Evolutionary conservation across 192 early-diverging fungal genomes (phyloP), one percentile per base, ranked within the genome.

Genomic region (Coemansia sp.): DNA sequence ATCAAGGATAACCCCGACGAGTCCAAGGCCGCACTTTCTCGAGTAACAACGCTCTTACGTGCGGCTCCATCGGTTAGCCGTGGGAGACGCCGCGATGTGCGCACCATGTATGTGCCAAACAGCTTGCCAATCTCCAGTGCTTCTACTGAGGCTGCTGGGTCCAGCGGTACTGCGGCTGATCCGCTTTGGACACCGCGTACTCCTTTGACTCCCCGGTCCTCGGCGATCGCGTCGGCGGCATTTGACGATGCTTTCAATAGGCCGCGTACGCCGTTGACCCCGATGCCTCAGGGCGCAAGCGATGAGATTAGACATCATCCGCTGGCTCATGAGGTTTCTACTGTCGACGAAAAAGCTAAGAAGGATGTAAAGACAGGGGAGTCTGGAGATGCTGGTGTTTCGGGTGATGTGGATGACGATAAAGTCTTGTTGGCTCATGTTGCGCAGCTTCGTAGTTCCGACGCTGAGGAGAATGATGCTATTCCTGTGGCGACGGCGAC

Each of bases 1-100:
- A 74, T 74, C 56, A 43, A 55, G 43, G 71, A 74, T 19, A 74
- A 74, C 32, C 71, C 71, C 1, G 71, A 74, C 32, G 71, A 74
- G 30, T 67, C 64, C 28, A 67, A 53, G 34, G 71, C 71, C 0
- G 71, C 71, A 20, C 41, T 74, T 23, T 51, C 64, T 9, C 45
- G 71, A 3, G 71, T 74, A 17, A 46, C 71, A 1, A 74, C 71
- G 28, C 48, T 74, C 46, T 44, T 74, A 29, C 53, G 71, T 14
- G 50, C 63, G 0, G 71, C 64, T 1, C 71, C 71, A 9, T 34
- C 62, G 4, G 24, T 23, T 17, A 27, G 52, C 19, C 58, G 71
- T 10, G 46, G 64, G 19, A 55, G 55, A 20, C 58, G 71, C 17
- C 71, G 71, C 9, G 71, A 74, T 35, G 59, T 74, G 38, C 71